Base-by-base conservation (phyloP, 2,329 filamentous ascomycete species). In the Colletotrichum australisinense region DNA sequence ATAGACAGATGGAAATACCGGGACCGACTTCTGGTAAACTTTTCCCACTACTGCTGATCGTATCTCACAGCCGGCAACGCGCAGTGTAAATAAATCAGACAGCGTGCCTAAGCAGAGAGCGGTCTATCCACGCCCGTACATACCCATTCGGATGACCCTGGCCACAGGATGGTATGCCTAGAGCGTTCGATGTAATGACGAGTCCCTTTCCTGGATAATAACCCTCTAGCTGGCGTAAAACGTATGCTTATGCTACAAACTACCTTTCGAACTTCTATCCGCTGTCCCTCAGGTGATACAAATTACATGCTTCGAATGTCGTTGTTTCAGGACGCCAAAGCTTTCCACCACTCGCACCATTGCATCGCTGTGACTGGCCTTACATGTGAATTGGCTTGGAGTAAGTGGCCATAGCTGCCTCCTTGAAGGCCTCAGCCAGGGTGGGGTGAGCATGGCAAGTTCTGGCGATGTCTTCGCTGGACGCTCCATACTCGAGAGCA, bases 381-480 rank as follows among this genome's bases (percentile, higher is more conserved):
- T 94, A 99, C 86, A 93, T 97, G 88, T 99, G 97, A 83, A 99
- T 98, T 77, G 97, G 93, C 89, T 98, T 97, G 80, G 92, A 91
- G 87, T 97, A 95, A 63, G 96, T 98, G 75, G 95, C 94, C 97
- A 99, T 98, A 78, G 97, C 97, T 80, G 97, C 97, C 91, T 99
- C 97, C 90, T 99, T 99, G 91, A 99, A 98, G 57, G 97, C 97
- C 88, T 99, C 97, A 28, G 96, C 92, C 74, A 99, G 89, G 64
- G 95, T 98, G 69, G 97, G 97, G 87, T 99, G 97, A 69, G 97
- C 97, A 86, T 99, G 97, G 86, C 94, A 97, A 76, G 97, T 98
- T 81, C 97, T 91, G 75, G 93, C 95, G 81, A 98, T 94, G 84
- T 98, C 97, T 87, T 99, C 97, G 79, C 92, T 95, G 76, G 94